These are phyloP conservation scores for Eimeria acervulina DNA, from an alignment of 169 alveolate species.

Conservation along the genomic window DNA sequence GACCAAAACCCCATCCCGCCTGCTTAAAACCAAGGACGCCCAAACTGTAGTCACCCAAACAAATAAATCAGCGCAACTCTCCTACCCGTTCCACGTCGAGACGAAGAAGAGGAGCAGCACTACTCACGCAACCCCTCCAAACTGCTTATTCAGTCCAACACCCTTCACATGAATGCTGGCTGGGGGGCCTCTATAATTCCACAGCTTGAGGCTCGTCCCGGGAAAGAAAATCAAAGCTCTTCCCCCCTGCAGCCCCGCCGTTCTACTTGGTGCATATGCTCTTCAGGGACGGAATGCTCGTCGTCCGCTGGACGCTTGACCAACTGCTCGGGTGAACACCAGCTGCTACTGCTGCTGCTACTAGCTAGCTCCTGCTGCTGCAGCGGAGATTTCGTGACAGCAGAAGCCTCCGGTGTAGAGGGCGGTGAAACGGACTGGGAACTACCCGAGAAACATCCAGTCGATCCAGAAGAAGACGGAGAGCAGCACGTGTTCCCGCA, in stretches of 20 bases:
- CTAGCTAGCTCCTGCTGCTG: constrained; percentile 33
- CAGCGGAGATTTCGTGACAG: constrained; percentile 25
- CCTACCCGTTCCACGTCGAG: neutral
- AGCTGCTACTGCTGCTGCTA: constrained; percentile 11
- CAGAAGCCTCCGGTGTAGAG: constrained; percentile 48
- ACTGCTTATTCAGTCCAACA: neutral
- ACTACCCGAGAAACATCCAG: constrained; percentile 52
- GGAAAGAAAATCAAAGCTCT: neutral
- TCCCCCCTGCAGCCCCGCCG: constrained; percentile 3
- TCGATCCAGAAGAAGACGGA: constrained; percentile 52
- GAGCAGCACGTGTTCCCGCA: constrained; percentile 69
- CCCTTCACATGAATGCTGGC: constrained; percentile 12
- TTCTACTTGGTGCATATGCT: constrained; percentile 10
- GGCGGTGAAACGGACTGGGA: constrained; percentile 69
- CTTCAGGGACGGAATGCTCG: constrained; percentile 11
- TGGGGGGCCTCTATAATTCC: constrained; percentile 32
- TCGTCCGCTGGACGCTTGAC: constrained; percentile 53
- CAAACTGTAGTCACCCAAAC: neutral
- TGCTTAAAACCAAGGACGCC: neutral
- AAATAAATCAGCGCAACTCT: neutral
- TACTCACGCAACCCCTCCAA: neutral
- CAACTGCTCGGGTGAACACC: constrained; percentile 29
- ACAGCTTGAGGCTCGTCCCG: constrained; percentile 4
- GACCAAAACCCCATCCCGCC: neutral
- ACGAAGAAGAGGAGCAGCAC: neutral